A percentile compares a stretch with the other conserved stretches of the same genome.
Evolutionary conservation across 495 filamentous ascomycete genomes (phyloP).

Genomic region (Podospora fimiseda): DNA sequence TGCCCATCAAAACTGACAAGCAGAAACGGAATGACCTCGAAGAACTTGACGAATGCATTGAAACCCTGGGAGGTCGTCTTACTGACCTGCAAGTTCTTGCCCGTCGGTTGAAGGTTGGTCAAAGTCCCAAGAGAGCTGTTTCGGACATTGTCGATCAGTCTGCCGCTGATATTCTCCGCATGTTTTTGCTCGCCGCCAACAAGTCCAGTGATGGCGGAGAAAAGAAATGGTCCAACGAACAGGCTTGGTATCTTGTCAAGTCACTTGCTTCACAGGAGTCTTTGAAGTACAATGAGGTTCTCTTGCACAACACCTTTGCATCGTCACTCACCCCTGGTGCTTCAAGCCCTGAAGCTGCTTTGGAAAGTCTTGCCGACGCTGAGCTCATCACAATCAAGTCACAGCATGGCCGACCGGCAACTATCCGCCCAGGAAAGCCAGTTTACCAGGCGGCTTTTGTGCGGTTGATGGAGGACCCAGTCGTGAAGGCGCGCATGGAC

Average conservation of each 20-base stretch:
- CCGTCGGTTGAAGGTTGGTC: constrained; percentile 82
- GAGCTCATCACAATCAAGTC: constrained; percentile 81
- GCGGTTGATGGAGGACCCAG: constrained; percentile 60
- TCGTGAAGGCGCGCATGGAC: constrained; percentile 69
- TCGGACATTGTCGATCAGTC: constrained; percentile 82
- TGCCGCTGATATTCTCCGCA: constrained; percentile 84
- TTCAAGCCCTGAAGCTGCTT: constrained; percentile 55
- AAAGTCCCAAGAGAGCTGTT: constrained; percentile 78
- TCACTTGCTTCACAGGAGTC: constrained; percentile 53
- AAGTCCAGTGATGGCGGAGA: constrained; percentile 35
- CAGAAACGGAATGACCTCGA: constrained; percentile 39
- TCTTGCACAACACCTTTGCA: constrained; percentile 68
- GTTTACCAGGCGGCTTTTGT: constrained; percentile 82
- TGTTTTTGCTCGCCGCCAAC: constrained; percentile 62
- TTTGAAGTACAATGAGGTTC: constrained; percentile 74
- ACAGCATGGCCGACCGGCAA: constrained; percentile 64
- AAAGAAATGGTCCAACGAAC: constrained; percentile 67
- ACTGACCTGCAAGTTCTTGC: constrained; percentile 92
- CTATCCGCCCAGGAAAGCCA: constrained; percentile 74
- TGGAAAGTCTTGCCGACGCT: constrained; percentile 76
- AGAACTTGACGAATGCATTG: constrained; percentile 78
- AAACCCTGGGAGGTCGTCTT: constrained; percentile 75
- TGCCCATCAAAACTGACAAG: constrained; percentile 21
- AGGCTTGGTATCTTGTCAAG: constrained; percentile 86
- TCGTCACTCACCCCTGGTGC: constrained; percentile 36